Conservation (phyloP, 2,329 filamentous ascomycete species). For the Ophiostoma tasmaniense region DNA sequence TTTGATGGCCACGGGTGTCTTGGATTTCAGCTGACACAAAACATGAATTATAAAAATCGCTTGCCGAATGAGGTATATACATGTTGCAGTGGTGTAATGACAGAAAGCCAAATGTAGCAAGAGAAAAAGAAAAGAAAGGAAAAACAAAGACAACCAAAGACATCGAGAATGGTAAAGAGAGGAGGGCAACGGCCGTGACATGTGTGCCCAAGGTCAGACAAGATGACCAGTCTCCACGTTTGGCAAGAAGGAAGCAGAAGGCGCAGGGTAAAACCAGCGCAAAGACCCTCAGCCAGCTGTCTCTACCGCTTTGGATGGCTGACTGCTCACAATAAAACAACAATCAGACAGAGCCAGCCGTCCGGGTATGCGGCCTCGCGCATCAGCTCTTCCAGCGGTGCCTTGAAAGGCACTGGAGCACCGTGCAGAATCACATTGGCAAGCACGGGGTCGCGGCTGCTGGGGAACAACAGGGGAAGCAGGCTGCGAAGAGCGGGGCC, state of each 20-base stretch:
- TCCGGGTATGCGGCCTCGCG: slow-evolving; percentile 79
- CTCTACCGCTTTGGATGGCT: no score
- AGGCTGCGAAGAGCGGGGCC: slow-evolving; percentile 68
- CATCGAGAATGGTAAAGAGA: not conserved
- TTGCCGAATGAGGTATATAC: slow-evolving; percentile 1
- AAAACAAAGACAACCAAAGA: not conserved
- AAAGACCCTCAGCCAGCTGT: not conserved
- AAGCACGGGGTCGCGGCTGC: slow-evolving; percentile 71
- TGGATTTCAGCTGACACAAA: slow-evolving; percentile 3
- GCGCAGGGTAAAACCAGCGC: not conserved
- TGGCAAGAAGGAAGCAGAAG: not conserved
- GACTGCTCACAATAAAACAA: slow-evolving; percentile 48
- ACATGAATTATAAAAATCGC: not conserved
- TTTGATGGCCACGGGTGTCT: not conserved
- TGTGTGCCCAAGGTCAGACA: not conserved
- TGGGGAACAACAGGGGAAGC: slow-evolving; percentile 78
- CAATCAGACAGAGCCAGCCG: slow-evolving; percentile 79
- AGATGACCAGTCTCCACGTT: not conserved
- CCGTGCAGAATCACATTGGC: slow-evolving; percentile 83
- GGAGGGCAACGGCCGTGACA: not conserved
- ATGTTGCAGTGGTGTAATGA: not conserved
- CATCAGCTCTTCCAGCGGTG: slow-evolving; percentile 75
- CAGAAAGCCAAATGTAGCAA: not conserved
- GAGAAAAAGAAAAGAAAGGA: not conserved
- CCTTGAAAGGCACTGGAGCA: slow-evolving; percentile 68